phyloP scores from a whole-genome alignment of 768 basidiomycete genomes.

The Suillus bovinus region DNA sequence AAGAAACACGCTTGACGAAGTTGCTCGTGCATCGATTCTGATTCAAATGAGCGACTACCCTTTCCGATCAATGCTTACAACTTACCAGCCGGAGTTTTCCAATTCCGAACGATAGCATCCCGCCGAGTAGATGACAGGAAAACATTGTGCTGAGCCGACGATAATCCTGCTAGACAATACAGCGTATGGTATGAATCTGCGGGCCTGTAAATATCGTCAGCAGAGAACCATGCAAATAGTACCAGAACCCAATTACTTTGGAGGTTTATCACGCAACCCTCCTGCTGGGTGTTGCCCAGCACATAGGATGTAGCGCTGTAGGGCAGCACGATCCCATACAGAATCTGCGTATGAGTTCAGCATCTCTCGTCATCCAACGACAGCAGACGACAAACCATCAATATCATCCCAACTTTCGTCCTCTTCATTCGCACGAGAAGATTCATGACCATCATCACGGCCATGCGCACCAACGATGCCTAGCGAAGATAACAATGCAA shows the following conservation, averaged over 20 bases:
- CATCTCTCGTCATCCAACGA: neutral
- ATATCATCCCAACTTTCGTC: conserved; percentile 68
- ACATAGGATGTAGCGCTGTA: conserved; percentile 86
- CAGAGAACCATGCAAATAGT: neutral
- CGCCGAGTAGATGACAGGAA: conserved; percentile 43
- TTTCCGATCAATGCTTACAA: neutral
- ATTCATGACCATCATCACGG: conserved; percentile 21
- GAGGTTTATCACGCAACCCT: conserved; percentile 93
- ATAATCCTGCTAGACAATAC: conserved; percentile 90
- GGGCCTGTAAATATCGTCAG: conserved; percentile 44
- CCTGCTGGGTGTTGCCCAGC: conserved; percentile 86
- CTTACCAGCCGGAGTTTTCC: conserved; percentile 34
- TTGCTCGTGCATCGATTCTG: conserved; percentile 25
- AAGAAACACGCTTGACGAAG: conserved; percentile 51
- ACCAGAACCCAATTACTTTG: conserved; percentile 57
- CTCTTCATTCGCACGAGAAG: conserved; percentile 14
- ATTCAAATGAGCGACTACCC: neutral
- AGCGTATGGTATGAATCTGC: conserved; percentile 95
- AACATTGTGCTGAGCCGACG: conserved; percentile 83
- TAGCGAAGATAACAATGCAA: conserved; percentile 71
- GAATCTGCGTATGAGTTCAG: conserved; percentile 34
- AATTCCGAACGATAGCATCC: conserved; percentile 36
- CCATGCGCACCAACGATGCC: conserved; percentile 39
- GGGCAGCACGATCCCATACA: conserved; percentile 59
- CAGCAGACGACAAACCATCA: conserved; percentile 47